Evolutionary conservation across 2,329 filamentous ascomycete species (phyloP).

Genomic region (Aspergillus transmontanensis): DNA sequence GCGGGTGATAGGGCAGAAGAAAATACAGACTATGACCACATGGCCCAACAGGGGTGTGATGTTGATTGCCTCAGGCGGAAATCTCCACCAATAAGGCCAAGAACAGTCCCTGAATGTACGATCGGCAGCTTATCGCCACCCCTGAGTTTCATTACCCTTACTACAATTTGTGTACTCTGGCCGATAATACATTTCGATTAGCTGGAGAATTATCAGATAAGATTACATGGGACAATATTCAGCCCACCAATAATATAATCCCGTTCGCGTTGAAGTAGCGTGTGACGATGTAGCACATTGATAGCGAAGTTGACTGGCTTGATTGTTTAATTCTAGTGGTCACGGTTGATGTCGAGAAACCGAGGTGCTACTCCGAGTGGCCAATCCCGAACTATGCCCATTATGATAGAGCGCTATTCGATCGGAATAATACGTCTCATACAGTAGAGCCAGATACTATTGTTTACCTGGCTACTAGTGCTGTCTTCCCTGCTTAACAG

Average conservation of each 20-base stretch:
- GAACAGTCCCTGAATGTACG: neutral
- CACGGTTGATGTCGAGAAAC: neutral
- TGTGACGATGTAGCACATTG: neutral
- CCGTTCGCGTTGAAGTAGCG: neutral
- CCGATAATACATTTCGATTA: neutral
- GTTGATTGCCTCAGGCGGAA: neutral
- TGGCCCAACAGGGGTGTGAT: neutral
- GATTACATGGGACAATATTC: neutral
- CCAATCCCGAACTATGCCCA: too few species aligned
- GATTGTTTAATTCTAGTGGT: neutral
- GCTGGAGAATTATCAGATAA: neutral
- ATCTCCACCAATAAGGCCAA: neutral
- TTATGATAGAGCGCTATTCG: too few species aligned
- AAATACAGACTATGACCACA: neutral
- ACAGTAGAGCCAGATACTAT: too few species aligned
- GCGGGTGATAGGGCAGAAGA: neutral
- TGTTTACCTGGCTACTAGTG: too few species aligned
- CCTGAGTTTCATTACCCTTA: neutral
- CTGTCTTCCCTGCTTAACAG: too few species aligned
- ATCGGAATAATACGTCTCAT: too few species aligned
- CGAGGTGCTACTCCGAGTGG: neutral
- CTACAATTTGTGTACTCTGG: neutral
- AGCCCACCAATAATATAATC: neutral
- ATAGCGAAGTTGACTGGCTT: neutral
- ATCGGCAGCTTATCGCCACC: neutral